A percentile compares a stretch with the other conserved stretches of the same genome.
Evolutionary conservation across 1,284 basidiomycete genomes (phyloP).

Genomic region (Microbotryomycetes sp.): DNA sequence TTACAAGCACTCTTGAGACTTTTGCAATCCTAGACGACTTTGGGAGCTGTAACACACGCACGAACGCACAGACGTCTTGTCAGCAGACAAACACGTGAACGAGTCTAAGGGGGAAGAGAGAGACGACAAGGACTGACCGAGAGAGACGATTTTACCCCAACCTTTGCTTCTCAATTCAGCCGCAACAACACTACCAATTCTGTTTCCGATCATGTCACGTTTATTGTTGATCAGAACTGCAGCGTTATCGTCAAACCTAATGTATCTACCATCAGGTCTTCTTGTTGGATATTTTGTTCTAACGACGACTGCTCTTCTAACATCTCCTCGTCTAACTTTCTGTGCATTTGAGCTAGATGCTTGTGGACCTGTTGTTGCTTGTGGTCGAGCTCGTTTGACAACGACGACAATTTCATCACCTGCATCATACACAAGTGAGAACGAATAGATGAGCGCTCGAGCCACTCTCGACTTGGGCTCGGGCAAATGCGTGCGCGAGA

Average conservation of each 20-base stretch:
- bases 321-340: constrained; percentile 79
- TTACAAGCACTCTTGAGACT: too few species aligned
- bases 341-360: constrained; percentile 49
- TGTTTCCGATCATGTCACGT: constrained; percentile 90
- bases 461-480: too few species aligned
- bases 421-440: constrained; percentile 46
- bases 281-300: constrained; percentile 75
- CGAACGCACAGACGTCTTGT: too few species aligned
- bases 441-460: too few species aligned
- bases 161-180: constrained; percentile 83
- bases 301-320: constrained; percentile 89
- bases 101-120: too few species aligned
- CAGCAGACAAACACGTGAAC: too few species aligned
- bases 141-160: constrained; percentile 88
- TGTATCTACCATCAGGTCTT: constrained; percentile 75
- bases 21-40: neutral
- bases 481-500: neutral
- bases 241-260: constrained; percentile 97
- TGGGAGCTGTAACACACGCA: neutral
- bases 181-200: constrained; percentile 88
- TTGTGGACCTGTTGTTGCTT: constrained; percentile 49
- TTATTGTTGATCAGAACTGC: constrained; percentile 94
- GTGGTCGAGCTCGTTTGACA: constrained; percentile 82
- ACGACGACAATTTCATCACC: constrained; percentile 98
- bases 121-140: constrained; percentile 62